phyloP scores from a whole-genome alignment of 2,329 filamentous ascomycete species.

The Fusarium coicis region DNA sequence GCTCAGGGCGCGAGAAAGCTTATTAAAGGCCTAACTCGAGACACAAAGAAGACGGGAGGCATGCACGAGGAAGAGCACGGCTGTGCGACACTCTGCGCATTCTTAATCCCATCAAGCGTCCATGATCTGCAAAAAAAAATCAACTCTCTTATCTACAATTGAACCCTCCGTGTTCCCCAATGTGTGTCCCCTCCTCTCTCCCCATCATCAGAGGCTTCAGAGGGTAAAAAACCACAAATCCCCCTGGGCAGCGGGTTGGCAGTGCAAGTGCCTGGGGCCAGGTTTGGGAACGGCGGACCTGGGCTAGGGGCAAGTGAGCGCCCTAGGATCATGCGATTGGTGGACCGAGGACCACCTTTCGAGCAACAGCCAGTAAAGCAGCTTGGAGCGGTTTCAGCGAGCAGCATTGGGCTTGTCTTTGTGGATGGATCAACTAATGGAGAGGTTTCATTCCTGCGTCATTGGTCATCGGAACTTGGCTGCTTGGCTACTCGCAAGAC shows the following conservation, averaged over 20 bases:
- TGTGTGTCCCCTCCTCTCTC: neutral
- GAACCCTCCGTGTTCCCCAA: constrained; percentile 2
- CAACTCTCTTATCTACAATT: neutral
- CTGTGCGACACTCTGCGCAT: neutral
- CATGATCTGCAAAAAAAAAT: constrained; percentile 11
- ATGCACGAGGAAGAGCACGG: neutral
- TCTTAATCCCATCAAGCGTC: neutral
- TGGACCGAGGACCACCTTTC: constrained; percentile 14
- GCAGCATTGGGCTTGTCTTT: constrained; percentile 23
- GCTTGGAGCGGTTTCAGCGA: constrained; percentile 29
- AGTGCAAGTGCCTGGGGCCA: neutral
- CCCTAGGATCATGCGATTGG: constrained; percentile 21
- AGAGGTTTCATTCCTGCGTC: constrained; percentile 41
- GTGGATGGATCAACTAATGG: constrained; percentile 20
- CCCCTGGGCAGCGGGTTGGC: neutral
- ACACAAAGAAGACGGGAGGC: constrained; percentile 1
- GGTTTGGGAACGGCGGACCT: constrained; percentile 19
- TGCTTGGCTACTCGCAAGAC: constrained; percentile 13
- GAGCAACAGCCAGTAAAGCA: constrained; percentile 15
- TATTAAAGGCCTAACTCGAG: neutral
- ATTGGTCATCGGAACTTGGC: constrained; percentile 27
- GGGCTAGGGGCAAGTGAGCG: constrained; percentile 15
- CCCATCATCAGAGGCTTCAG: neutral
- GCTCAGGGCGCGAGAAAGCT: constrained; percentile 12
- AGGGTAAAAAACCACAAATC: constrained; percentile 5